Percentiles rank a stretch among this genome's conserved stretches.
These are phyloP conservation scores for Arbutus unedo DNA, from an alignment of 148 eudicot species.

Conservation along the genomic window DNA sequence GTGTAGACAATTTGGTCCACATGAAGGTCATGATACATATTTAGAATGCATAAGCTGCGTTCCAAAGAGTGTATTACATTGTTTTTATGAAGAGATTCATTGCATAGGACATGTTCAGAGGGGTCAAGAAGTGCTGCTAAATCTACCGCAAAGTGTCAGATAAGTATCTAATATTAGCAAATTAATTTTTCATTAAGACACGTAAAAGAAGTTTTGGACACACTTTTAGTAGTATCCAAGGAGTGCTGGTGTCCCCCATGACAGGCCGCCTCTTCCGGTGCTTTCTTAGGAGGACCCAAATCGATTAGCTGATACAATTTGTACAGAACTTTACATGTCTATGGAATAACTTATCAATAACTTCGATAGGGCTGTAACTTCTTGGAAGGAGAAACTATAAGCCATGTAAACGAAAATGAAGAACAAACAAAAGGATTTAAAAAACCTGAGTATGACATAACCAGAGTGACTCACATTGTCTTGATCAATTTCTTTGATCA, in stretches of 20 bases:
- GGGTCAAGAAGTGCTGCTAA: background rate
- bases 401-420: constrained; percentile 4
- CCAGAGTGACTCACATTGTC: constrained; percentile 31
- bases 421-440: constrained; percentile 3
- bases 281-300: background rate
- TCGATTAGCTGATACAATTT: background rate
- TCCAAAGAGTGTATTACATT: background rate
- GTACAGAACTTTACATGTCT: background rate
- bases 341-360: background rate
- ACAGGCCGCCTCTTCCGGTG: background rate
- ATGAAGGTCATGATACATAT: background rate
- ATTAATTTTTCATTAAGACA: background rate
- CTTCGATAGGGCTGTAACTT: background rate
- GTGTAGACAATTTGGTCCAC: too few relatives aligned
- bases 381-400: background rate
- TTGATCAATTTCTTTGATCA: constrained; percentile 36
- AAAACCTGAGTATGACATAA: background rate
- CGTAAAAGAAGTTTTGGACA: background rate
- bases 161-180: background rate
- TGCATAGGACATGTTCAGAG: background rate
- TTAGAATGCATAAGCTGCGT: background rate
- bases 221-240: background rate
- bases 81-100: background rate
- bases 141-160: background rate
- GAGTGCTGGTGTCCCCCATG: background rate